Evolutionary conservation across 1,284 basidiomycete genomes (phyloP).

Genomic region (Puccinia novopanici): DNA sequence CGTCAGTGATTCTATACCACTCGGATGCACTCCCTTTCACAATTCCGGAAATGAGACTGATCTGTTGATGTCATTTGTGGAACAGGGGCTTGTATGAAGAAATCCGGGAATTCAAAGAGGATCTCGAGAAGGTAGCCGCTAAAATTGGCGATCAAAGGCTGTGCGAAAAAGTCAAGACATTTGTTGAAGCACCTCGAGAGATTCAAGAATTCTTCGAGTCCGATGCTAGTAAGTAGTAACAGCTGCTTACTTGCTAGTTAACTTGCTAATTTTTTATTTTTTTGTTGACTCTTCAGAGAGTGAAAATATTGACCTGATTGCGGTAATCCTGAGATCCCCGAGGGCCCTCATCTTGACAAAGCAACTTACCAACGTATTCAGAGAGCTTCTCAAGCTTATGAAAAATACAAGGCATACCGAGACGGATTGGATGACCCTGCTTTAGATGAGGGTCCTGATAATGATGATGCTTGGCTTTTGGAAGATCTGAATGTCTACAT

Average conservation of each 20-base stretch:
- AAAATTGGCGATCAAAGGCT: constrained; percentile 85
- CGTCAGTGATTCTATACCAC: constrained; percentile 8
- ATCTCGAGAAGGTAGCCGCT: constrained; percentile 79
- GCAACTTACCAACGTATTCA: constrained; percentile 75
- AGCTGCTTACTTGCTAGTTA: constrained; percentile 35
- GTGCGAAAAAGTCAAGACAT: constrained; percentile 83
- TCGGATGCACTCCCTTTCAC: neutral
- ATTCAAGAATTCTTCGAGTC: constrained; percentile 78
- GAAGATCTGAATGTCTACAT: constrained; percentile 82
- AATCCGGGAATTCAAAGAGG: constrained; percentile 76
- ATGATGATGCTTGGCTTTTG: constrained; percentile 91
- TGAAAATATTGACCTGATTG: constrained; percentile 78
- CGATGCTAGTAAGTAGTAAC: constrained; percentile 69
- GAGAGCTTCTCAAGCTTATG: constrained; percentile 74
- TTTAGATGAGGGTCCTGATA: constrained; percentile 78
- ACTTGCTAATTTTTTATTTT: constrained; percentile 48
- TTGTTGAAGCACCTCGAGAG: constrained; percentile 81
- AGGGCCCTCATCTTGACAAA: constrained; percentile 71
- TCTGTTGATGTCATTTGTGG: neutral
- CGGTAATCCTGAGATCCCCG: constrained; percentile 79
- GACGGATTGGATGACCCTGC: constrained; percentile 75
- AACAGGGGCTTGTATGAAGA: constrained; percentile 81
- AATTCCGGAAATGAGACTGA: neutral
- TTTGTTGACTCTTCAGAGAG: constrained; percentile 53
- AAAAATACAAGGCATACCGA: constrained; percentile 69